These are phyloP conservation scores for Aethionema arabicum DNA, from an alignment of 345 rosid species.

Conservation along the genomic window DNA sequence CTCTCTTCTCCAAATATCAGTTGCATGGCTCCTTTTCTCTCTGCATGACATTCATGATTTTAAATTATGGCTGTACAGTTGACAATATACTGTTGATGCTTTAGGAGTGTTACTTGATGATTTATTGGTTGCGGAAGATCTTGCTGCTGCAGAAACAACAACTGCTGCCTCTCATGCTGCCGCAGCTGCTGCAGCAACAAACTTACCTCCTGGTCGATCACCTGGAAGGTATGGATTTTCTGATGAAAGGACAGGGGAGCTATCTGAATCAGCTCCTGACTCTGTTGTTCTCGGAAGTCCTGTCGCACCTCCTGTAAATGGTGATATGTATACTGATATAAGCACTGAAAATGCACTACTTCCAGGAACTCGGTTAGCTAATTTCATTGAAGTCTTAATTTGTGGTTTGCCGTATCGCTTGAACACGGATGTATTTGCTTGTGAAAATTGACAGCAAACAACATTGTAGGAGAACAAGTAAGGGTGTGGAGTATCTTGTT, in stretches of 20 bases:
- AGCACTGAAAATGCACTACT: constrained; percentile 92
- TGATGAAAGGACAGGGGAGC: constrained; percentile 82
- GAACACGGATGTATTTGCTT: not conserved
- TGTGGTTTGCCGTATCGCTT: not conserved
- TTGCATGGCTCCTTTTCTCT: not conserved
- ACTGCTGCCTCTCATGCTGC: constrained; percentile 93
- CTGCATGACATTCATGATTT: not conserved
- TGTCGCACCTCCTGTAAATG: constrained; percentile 93
- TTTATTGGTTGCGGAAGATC: constrained; percentile 94
- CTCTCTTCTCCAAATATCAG: constrained; percentile 8
- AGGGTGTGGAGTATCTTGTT: constrained; percentile 94
- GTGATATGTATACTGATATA: constrained; percentile 90
- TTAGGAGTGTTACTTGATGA: constrained; percentile 97
- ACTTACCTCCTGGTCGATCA: constrained; percentile 52
- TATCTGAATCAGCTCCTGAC: constrained; percentile 65
- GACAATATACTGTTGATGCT: constrained; percentile 30
- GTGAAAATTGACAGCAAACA: constrained; percentile 23
- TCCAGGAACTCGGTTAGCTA: constrained; percentile 67
- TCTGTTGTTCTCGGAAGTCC: constrained; percentile 88
- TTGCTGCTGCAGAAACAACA: constrained; percentile 92
- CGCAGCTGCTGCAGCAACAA: constrained; percentile 83
- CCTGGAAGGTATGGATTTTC: constrained; percentile 76
- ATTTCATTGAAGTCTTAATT: not conserved
- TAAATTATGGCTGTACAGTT: constrained; percentile 12
- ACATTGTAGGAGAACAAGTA: constrained; percentile 68